Evolutionary conservation across 495 filamentous ascomycete species (phyloP), one percentile per base, ranked within the genome.

Genomic region (Talaromyces trachyspermus): DNA sequence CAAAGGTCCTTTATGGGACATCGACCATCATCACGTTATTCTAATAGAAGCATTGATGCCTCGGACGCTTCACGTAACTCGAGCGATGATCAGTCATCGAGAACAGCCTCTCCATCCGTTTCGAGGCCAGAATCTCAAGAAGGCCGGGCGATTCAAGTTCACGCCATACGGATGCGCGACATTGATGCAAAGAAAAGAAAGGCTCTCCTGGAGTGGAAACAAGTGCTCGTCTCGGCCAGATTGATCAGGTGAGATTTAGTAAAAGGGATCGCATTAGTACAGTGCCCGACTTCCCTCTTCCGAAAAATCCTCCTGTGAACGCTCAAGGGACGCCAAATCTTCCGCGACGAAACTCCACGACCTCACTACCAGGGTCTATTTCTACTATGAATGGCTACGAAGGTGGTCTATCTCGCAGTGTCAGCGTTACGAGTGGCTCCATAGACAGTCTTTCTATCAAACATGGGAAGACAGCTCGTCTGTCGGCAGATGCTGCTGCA

Each of bases 111-210:
- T 36, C 44, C 44, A 4, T 11, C 27, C 37, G 17, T 24, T 46
- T 36, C 44, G 8, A 36, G 44, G 8, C 44, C 30, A 36, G 44
- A 46, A 46, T 32, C 44, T 4, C 55, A 53, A 0, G 41, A 49
- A 17, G 56, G 42, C 19, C 58, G 61, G 12, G 54, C 53, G 15
- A 54, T 57, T 15, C 53, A 57, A 12, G 58, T 64, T 15, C 56
- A 50, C 46, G 59, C 58, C 3, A 20, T 59, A 27, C 55, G 52
- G 15, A 50, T 58, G 50, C 57, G 49, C 40, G 59, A 62, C 26
- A 40, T 62, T 17, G 46, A 27, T 11, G 20, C 45, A 8, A 48
- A 22, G 27, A 36, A 48, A 30, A 48, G 12, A 27, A 43, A 23
- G 25, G 26, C n/a, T 39, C 57, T 49, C 7, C 24, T 55, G 5